phyloP scores from a whole-genome alignment of 805 yeast genomes.

The Metschnikowia drakensbergensis region DNA sequence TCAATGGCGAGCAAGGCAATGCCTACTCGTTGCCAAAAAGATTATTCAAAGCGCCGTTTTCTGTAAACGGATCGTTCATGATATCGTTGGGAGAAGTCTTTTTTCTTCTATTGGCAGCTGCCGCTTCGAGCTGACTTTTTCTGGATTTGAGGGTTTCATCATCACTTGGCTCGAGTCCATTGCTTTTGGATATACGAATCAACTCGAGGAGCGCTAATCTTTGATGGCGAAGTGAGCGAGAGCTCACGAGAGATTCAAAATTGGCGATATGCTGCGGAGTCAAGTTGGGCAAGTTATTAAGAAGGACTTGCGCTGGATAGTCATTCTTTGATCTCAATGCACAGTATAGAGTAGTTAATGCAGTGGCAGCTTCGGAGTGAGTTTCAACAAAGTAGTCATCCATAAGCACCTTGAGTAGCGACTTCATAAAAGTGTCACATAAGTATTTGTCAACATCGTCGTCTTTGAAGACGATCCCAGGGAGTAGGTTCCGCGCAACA shows the following conservation, averaged over 20 bases:
- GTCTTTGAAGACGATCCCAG: conserved; percentile 63
- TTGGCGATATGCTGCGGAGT: conserved; percentile 54
- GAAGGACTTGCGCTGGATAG: conserved; percentile 60
- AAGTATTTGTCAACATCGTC: conserved; percentile 71
- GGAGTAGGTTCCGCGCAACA: conserved; percentile 69
- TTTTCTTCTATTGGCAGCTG: conserved; percentile 44
- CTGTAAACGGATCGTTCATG: conserved; percentile 69
- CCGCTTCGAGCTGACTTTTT: conserved; percentile 51
- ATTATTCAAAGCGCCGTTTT: conserved; percentile 61
- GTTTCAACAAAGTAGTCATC: conserved; percentile 82
- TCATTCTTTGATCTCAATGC: conserved; percentile 66
- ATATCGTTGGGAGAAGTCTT: conserved; percentile 44
- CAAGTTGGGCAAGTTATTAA: conserved; percentile 51
- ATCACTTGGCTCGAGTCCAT: conserved; percentile 16
- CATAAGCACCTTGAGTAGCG: conserved; percentile 61
- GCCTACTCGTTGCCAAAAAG: conserved; percentile 47
- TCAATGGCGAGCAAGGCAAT: neutral
- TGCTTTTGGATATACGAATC: conserved; percentile 57
- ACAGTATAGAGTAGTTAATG: conserved; percentile 75
- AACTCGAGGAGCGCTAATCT: conserved; percentile 75
- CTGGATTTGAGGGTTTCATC: conserved; percentile 45
- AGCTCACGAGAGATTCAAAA: conserved; percentile 59
- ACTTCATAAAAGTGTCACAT: conserved; percentile 62
- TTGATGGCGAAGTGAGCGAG: conserved; percentile 74
- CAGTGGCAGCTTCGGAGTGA: conserved; percentile 88